Percentiles rank a stretch among this genome's conserved stretches.
Evolutionary conservation across 2,329 filamentous ascomycete genomes (phyloP).

Genomic region (Coniochaeta sp.): DNA sequence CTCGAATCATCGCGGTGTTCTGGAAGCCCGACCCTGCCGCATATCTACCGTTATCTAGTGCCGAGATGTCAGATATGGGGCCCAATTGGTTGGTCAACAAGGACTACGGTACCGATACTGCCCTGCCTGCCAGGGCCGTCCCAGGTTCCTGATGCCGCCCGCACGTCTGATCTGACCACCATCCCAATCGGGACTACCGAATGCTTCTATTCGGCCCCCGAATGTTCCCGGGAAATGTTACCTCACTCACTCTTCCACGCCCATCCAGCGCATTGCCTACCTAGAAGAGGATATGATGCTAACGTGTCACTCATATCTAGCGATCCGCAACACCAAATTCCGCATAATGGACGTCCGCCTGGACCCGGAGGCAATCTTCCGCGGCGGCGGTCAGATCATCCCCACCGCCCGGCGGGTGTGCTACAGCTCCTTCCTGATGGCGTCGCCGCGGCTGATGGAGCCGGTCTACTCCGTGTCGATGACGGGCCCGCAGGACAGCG

Average conservation of each 20-base stretch:
- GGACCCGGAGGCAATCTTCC: conserved; percentile 84
- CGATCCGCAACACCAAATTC: conserved; percentile 97
- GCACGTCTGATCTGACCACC: not conserved
- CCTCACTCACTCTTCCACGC: not conserved
- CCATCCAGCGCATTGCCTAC: not conserved
- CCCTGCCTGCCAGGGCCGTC: not conserved
- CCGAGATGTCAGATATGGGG: not conserved
- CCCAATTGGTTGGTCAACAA: not conserved
- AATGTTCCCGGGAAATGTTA: not conserved
- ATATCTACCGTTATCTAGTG: not conserved
- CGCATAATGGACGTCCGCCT: conserved; percentile 86
- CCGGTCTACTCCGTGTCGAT: conserved; percentile 89
- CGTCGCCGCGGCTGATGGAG: conserved; percentile 92
- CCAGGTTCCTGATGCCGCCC: not conserved
- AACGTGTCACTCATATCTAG: conserved; percentile 30
- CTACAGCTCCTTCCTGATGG: conserved; percentile 96
- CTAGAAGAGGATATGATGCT: not conserved
- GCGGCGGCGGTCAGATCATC: conserved; percentile 94
- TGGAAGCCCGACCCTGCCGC: not conserved
- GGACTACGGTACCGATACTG: too few relatives aligned
- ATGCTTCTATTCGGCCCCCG: not conserved
- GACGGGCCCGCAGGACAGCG: conserved; percentile 84
- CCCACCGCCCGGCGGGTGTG: conserved; percentile 87
- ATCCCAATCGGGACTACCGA: not conserved
- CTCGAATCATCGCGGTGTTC: not conserved